Conservation (phyloP, 2,329 filamentous ascomycete genomes). For the Alternaria sp. region DNA sequence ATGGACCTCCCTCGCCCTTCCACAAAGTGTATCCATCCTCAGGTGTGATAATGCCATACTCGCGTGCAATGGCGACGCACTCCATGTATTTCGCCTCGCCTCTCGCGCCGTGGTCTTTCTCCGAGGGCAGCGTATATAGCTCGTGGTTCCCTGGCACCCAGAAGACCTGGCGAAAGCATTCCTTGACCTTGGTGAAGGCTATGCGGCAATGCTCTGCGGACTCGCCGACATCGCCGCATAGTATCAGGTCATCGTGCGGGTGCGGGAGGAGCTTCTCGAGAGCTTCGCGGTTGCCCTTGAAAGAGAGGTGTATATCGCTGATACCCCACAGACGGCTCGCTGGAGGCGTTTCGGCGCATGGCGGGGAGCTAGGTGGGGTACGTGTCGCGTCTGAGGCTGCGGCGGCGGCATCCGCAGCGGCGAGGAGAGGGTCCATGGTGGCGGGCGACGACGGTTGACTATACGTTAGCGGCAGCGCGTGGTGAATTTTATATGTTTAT, state of each 20-base stretch:
- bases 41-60: slow-evolving; percentile 63
- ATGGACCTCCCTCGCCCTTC: slow-evolving; percentile 61
- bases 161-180: slow-evolving; percentile 58
- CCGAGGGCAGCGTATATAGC: slow-evolving; percentile 61
- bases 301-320: slow-evolving; percentile 57
- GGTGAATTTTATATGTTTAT: background rate
- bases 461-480: background rate
- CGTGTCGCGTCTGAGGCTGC: slow-evolving; percentile 7
- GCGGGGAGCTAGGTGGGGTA: slow-evolving; percentile 17
- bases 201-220: slow-evolving; percentile 43
- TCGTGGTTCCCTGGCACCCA: slow-evolving; percentile 68
- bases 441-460: background rate
- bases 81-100: slow-evolving; percentile 64
- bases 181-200: slow-evolving; percentile 51
- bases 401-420: slow-evolving; percentile 23
- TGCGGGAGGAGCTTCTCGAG: slow-evolving; percentile 52
- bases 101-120: slow-evolving; percentile 49
- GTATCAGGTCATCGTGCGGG: slow-evolving; percentile 55
- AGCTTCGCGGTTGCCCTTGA: slow-evolving; percentile 56
- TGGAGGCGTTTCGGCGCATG: slow-evolving; percentile 17
- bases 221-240: slow-evolving; percentile 55
- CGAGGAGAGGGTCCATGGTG: slow-evolving; percentile 37
- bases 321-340: slow-evolving; percentile 55
- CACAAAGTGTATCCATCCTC: slow-evolving; percentile 64
- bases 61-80: slow-evolving; percentile 62